Evolutionary conservation across 176 grass and related monocot genomes (phyloP), one percentile per base, ranked within the genome.

Genomic region (Carex cristatella): DNA sequence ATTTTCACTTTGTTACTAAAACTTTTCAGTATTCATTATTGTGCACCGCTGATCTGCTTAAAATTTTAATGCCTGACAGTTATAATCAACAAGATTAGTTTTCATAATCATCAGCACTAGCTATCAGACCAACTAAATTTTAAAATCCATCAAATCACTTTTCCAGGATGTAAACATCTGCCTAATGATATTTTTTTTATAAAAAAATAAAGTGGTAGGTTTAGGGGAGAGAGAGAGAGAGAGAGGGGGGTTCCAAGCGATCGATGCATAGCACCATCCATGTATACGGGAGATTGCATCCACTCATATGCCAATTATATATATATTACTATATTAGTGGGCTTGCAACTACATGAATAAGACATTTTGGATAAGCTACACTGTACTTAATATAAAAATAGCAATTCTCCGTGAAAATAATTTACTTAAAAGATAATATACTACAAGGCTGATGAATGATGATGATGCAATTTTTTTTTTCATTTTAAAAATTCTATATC

Each of bases 361-460:
- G 74, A 78, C 69, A 73, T 56, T 77, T 31, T 78, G 51, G 74
- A 57, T 78, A 57, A 78, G 51, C 51, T 78, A 78, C 5, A 57
- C 54, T 32, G 5, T 54, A 32, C 67, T 15, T 69, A 73, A 44
- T 48, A 48, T 70, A 46, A 51, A 68, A 32, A 18, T 69, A 40
- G 42, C 7, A 49, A 3, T 23, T 73, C 42, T 13, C 49, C 31
- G 0, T 77, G 27, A 55, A 77, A 56, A 77, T 55, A 33, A 15
- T 56, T 56, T 13, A 55, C 12, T 15, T 7, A 5, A 55, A 5
- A 55, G 1, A 51, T 27, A 68, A 51, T 13, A 10, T 31, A 75
- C 4, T 54, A 75, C 46, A 12, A 15, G 10, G 46, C 31, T 75
- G 71, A 54, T 75, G 23, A 30, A 31, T 75, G 71, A 54, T 75